phyloP scores from a whole-genome alignment of 2,329 filamentous ascomycete species.

The Colletotrichum tofieldiae region DNA sequence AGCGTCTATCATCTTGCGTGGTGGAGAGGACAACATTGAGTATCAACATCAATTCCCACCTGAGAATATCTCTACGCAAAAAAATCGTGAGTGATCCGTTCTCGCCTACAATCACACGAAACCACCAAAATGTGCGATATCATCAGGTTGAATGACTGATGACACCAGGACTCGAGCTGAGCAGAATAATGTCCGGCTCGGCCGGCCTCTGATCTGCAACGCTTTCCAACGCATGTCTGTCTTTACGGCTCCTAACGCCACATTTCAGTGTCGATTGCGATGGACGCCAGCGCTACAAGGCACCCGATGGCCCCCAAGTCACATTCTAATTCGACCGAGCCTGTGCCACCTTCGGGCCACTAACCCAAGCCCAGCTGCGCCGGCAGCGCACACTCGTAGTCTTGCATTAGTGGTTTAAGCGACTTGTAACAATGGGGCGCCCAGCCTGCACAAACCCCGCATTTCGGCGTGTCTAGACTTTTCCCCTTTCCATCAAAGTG shows the following conservation, averaged over 20 bases:
- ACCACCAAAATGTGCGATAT: not conserved
- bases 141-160: not conserved
- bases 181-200: not conserved
- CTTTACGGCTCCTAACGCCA: not conserved
- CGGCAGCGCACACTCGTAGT: not conserved
- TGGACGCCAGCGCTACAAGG: not conserved
- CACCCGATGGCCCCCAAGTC: slow-evolving; percentile 16
- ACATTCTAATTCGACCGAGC: slow-evolving; percentile 5
- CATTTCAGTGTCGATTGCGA: not conserved
- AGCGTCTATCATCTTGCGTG: too few species aligned
- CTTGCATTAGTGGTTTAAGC: slow-evolving; percentile 24
- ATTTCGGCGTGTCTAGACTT: slow-evolving; percentile 36
- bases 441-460: slow-evolving; percentile 35
- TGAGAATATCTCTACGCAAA: too few species aligned
- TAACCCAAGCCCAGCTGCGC: slow-evolving; percentile 2
- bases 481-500: slow-evolving; percentile 7
- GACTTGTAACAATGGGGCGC: slow-evolving; percentile 20
- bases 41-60: not conserved
- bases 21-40: not conserved
- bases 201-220: not conserved
- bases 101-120: not conserved
- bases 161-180: too few species aligned
- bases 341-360: not conserved
- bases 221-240: not conserved
- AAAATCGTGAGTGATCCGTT: not conserved